A percentile compares a stretch with the other conserved stretches of the same genome.
phyloP scores from a whole-genome alignment of 805 yeast genomes.

The Spathaspora gorwiae region DNA sequence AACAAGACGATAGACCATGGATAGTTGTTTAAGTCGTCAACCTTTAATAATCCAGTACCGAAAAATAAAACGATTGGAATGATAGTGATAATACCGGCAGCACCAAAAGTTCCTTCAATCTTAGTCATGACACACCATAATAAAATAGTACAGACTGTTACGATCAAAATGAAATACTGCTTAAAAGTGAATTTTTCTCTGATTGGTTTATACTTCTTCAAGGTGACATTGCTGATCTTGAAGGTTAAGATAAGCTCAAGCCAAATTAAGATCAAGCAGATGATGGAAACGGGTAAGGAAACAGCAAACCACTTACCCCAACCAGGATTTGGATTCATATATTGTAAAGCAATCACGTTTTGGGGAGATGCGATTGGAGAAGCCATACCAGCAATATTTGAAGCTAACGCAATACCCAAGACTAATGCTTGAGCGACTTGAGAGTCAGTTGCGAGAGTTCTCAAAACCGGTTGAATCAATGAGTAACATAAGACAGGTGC shows the following conservation, averaged over 20 bases:
- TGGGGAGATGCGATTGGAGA: constrained; percentile 98
- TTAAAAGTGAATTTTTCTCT: constrained; percentile 41
- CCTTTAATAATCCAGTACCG: constrained; percentile 46
- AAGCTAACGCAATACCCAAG: constrained; percentile 87
- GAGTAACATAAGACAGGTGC: constrained; percentile 93
- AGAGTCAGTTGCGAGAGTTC: constrained; percentile 77
- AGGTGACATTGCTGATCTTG: constrained; percentile 43
- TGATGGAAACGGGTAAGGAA: constrained; percentile 71
- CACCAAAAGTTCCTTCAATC: constrained; percentile 41
- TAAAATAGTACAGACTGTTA: constrained; percentile 40
- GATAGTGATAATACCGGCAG: constrained; percentile 45
- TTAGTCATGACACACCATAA: constrained; percentile 47
- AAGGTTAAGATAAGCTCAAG: constrained; percentile 62
- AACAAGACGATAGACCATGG: constrained; percentile 53
- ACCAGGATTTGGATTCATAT: constrained; percentile 77
- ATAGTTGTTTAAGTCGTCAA: constrained; percentile 46
- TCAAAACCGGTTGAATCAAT: constrained; percentile 81
- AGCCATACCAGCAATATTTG: constrained; percentile 94
- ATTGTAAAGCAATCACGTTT: constrained; percentile 82
- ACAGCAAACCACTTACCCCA: constrained; percentile 96
- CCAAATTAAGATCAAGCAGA: constrained; percentile 70
- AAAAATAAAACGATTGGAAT: constrained; percentile 46
- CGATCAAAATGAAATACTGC: constrained; percentile 40
- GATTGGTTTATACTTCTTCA: constrained; percentile 46
- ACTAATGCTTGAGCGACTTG: constrained; percentile 79